These are phyloP conservation scores for Paramecium pentaurelia DNA, from an alignment of 73 alveolate genomes.

Conservation along the genomic window DNA sequence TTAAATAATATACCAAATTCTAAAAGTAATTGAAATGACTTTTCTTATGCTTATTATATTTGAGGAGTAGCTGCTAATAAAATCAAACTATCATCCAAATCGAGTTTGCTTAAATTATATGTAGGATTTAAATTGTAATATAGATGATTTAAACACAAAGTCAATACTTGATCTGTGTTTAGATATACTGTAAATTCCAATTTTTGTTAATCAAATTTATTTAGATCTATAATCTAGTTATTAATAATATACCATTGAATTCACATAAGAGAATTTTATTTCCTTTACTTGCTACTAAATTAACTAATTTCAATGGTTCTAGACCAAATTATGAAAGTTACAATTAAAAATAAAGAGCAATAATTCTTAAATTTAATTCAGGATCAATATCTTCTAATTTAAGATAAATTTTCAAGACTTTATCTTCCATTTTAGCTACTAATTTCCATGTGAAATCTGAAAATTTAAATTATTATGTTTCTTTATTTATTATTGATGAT, in stretches of 20 bases:
- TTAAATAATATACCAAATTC: neutral
- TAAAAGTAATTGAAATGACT: conserved; percentile 20
- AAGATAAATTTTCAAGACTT: conserved; percentile 47
- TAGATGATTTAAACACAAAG: conserved; percentile 30
- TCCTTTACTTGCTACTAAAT: conserved; percentile 34
- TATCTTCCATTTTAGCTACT: conserved; percentile 62
- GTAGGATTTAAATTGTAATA: conserved; percentile 9
- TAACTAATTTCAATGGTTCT: conserved; percentile 4
- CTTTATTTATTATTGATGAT: conserved; percentile 54
- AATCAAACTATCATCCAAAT: conserved; percentile 30
- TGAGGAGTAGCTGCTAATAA: conserved; percentile 30
- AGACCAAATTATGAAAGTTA: conserved; percentile 13
- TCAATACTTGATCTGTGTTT: conserved; percentile 44
- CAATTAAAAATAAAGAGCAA: conserved; percentile 41
- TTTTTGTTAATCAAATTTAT: conserved; percentile 39
- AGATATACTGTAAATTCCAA: conserved; percentile 57
- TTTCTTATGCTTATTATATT: conserved; percentile 16
- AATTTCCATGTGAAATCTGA: conserved; percentile 57
- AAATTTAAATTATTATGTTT: conserved; percentile 54
- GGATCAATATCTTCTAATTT: conserved; percentile 60
- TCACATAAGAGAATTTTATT: conserved; percentile 43
- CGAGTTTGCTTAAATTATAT: conserved; percentile 2
- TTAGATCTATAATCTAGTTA: neutral
- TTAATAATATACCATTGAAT: conserved; percentile 21
- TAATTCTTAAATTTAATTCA: conserved; percentile 40